A percentile compares a stretch with the other conserved stretches of the same genome.
These are phyloP conservation scores for Trichoderma hamatum DNA, from an alignment of 2,329 filamentous ascomycete species.

Conservation along the genomic window DNA sequence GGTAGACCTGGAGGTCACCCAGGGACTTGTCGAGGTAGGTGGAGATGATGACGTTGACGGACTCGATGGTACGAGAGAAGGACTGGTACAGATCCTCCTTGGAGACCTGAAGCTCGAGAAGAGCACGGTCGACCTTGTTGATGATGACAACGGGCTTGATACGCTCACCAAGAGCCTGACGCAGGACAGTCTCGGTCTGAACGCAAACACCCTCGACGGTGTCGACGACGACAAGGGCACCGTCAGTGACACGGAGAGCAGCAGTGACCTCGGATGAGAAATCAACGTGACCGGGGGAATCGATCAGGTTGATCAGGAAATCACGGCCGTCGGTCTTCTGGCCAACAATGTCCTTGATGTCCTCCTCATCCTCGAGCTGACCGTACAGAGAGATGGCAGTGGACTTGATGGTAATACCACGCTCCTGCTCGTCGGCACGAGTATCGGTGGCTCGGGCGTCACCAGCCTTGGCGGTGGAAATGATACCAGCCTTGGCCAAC, in stretches of 20 bases:
- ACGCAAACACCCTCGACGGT: constrained; percentile 99
- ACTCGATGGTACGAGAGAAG: constrained; percentile 99
- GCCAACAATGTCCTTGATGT: constrained; percentile 91
- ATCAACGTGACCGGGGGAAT: constrained; percentile 99
- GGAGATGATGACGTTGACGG: constrained; percentile 99
- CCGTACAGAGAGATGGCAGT: constrained; percentile 99
- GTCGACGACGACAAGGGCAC: constrained; percentile 99
- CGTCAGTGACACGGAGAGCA: constrained; percentile 98
- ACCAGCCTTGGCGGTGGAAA: constrained; percentile 96
- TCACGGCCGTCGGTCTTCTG: constrained; percentile 88
- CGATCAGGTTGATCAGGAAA: constrained; percentile 99
- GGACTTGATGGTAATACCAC: constrained; percentile 99
- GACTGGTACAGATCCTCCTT: constrained; percentile 99
- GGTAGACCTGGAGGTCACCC: constrained; percentile 98
- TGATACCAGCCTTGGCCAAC: constrained; percentile 98
- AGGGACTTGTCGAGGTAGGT: constrained; percentile 97
- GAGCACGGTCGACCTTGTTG: constrained; percentile 99
- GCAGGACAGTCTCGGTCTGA: constrained; percentile 99
- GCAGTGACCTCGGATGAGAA: constrained; percentile 99
- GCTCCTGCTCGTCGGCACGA: constrained; percentile 96
- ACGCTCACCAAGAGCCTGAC: constrained; percentile 98
- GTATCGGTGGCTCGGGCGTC: constrained; percentile 96
- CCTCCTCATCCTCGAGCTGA: constrained; percentile 76
- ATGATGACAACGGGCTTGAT: constrained; percentile 99
- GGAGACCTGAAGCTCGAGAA: constrained; percentile 96